Evolutionary conservation across 768 basidiomycete species (phyloP).

Genomic region (Dioszegia hungarica): DNA sequence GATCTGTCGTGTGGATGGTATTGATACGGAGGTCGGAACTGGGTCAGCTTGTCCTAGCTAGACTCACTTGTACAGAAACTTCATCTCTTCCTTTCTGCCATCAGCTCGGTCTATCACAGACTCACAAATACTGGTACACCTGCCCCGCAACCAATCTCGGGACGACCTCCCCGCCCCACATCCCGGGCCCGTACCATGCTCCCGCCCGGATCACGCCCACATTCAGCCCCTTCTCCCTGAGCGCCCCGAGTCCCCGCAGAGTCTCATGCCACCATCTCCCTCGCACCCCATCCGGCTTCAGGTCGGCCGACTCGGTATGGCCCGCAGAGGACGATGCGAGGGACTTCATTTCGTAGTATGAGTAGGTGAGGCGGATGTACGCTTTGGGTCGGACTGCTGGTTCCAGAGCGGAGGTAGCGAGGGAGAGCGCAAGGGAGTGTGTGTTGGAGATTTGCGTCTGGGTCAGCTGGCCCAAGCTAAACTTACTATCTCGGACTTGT

Average conservation of each 20-base stretch:
- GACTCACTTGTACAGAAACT: constrained; percentile 45
- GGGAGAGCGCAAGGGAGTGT: constrained; percentile 32
- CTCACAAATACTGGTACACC: constrained; percentile 40
- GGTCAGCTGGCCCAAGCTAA: neutral
- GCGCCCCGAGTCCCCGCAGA: constrained; percentile 30
- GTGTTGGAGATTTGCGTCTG: constrained; percentile 44
- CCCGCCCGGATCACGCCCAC: constrained; percentile 35
- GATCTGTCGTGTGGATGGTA: constrained; percentile 39
- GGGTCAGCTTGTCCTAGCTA: neutral
- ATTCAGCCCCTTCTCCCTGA: constrained; percentile 23
- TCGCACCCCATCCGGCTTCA: constrained; percentile 37
- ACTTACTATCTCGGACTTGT: constrained; percentile 44
- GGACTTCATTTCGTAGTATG: constrained; percentile 47
- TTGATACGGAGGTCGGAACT: constrained; percentile 45
- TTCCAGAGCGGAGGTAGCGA: constrained; percentile 36
- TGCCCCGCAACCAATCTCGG: constrained; percentile 41
- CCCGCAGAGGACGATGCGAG: constrained; percentile 29
- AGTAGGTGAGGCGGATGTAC: constrained; percentile 41
- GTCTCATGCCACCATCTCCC: constrained; percentile 48
- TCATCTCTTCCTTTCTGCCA: constrained; percentile 46
- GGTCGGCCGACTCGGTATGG: constrained; percentile 27
- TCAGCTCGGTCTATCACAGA: neutral
- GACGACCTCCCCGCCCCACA: constrained; percentile 36
- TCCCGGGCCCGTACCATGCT: constrained; percentile 41
- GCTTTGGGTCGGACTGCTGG: constrained; percentile 15